Percentiles rank a stretch among this genome's conserved stretches.
Evolutionary conservation across 2,329 filamentous ascomycete genomes (phyloP).

Genomic region (Cercospora sojina): DNA sequence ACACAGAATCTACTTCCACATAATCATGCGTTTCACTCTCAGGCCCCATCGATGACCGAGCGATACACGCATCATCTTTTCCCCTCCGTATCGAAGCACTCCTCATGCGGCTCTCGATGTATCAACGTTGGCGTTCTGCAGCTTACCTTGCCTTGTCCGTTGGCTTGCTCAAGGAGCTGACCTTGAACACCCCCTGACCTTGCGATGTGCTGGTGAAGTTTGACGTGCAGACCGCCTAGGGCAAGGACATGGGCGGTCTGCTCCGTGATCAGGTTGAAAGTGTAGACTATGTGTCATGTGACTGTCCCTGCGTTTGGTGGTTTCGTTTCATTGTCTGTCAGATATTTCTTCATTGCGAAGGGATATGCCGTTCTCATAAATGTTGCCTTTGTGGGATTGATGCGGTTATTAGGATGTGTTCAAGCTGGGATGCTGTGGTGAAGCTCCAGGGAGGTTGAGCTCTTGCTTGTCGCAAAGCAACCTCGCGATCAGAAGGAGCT

Average conservation of each 20-base stretch:
- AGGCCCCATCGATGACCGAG: not conserved
- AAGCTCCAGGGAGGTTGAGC: not conserved
- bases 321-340: not conserved
- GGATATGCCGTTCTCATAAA: not conserved
- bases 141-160: not conserved
- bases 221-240: not conserved
- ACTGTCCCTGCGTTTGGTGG: not conserved
- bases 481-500: not conserved
- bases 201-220: not conserved
- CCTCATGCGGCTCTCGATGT: not conserved
- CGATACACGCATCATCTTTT: not conserved
- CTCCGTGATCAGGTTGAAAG: slow-evolving; percentile 1
- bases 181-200: not conserved
- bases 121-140: not conserved
- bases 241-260: not conserved
- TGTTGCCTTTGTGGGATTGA: not conserved
- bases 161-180: not conserved
- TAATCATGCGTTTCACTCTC: not conserved
- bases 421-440: not conserved
- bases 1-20: not conserved
- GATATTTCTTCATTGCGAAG: not conserved
- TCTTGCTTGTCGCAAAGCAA: not conserved
- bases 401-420: not conserved
- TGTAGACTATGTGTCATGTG: not conserved
- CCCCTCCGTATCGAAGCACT: not conserved